A percentile compares a stretch with the other conserved stretches of the same genome.
phyloP scores from a whole-genome alignment of 2,329 filamentous ascomycete species.

The Colletotrichum cordylinicola region DNA sequence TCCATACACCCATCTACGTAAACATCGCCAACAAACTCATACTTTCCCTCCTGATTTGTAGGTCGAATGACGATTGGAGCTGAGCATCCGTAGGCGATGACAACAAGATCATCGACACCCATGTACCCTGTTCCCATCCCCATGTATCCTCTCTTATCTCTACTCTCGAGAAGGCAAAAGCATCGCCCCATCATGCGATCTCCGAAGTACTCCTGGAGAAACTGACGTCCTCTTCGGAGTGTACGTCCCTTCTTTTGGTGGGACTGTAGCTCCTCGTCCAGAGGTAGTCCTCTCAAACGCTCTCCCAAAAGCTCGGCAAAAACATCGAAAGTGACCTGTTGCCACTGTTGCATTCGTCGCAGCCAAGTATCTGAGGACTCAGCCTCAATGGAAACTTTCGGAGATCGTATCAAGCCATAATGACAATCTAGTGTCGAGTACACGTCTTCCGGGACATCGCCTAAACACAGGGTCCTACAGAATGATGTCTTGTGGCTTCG shows the following conservation, averaged over 20 bases:
- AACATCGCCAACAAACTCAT: background rate
- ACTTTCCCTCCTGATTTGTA: accelerated
- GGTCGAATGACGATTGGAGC: background rate
- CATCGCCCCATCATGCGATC: background rate
- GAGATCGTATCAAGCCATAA: background rate
- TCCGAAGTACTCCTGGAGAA: background rate
- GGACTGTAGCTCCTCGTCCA: background rate
- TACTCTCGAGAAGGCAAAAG: accelerated
- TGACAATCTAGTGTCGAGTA: accelerated
- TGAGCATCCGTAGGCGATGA: accelerated
- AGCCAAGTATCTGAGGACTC: accelerated
- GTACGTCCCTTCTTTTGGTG: background rate
- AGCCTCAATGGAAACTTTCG: too few relatives aligned
- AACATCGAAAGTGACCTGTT: accelerated
- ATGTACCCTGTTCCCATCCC: background rate
- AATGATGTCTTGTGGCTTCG: accelerated
- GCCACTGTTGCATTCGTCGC: background rate
- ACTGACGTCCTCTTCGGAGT: background rate
- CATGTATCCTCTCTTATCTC: accelerated
- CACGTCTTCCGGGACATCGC: accelerated
- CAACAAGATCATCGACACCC: background rate
- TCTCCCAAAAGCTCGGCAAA: accelerated
- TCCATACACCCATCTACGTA: background rate
- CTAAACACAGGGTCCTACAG: accelerated
- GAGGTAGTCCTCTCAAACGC: background rate